phyloP scores from a whole-genome alignment of 1,284 basidiomycete genomes.

The Megacollybia platyphylla region DNA sequence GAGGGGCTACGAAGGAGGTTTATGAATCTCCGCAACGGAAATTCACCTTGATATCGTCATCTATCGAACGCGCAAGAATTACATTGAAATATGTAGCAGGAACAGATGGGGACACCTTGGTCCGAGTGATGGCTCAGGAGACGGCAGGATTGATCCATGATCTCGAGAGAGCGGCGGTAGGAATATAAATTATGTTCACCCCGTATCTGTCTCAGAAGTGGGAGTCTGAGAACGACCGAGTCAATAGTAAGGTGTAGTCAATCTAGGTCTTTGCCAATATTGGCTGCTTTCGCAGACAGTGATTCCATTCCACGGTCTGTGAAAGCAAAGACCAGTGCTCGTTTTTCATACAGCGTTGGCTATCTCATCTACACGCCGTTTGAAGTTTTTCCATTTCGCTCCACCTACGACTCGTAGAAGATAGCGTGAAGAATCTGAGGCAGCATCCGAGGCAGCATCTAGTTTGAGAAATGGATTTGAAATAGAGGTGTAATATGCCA shows the following conservation, averaged over 20 bases:
- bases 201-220: conserved; percentile 81
- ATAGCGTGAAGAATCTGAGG: conserved; percentile 38
- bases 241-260: conserved; percentile 59
- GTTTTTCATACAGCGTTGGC: conserved; percentile 27
- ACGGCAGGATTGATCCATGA: conserved; percentile 43
- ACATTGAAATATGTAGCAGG: conserved; percentile 62
- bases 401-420: conserved; percentile 37
- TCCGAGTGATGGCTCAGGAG: conserved; percentile 72
- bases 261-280: conserved; percentile 34
- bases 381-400: conserved; percentile 57
- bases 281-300: conserved; percentile 2
- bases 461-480: conserved; percentile 70
- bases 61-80: conserved; percentile 40
- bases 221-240: conserved; percentile 53
- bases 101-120: conserved; percentile 65
- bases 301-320: conserved; percentile 5
- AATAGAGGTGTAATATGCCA: conserved; percentile 65
- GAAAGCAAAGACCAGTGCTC: background rate
- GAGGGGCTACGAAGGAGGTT: conserved; percentile 32
- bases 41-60: conserved; percentile 18
- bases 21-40: conserved; percentile 24
- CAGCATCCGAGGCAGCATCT: conserved; percentile 30
- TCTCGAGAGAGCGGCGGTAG: conserved; percentile 34
- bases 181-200: conserved; percentile 47
- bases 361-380: conserved; percentile 60